Conservation (phyloP, 2,329 filamentous ascomycete species). For the Calonectria crousiana region DNA sequence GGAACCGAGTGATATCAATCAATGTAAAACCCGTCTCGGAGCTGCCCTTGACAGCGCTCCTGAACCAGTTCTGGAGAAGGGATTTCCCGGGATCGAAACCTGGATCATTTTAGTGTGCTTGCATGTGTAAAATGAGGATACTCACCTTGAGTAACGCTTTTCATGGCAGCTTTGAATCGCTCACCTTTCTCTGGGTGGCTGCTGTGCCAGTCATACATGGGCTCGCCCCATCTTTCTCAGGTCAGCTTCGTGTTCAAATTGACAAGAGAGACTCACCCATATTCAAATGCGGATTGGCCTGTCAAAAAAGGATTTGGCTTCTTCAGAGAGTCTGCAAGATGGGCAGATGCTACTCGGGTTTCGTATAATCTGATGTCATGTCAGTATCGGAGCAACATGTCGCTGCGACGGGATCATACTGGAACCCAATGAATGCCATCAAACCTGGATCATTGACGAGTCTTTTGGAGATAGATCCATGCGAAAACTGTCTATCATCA, state of each 20-base stretch:
- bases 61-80: slow-evolving; percentile 26
- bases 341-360: slow-evolving; percentile 33
- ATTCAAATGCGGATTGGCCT: slow-evolving; percentile 36
- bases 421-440: slow-evolving; percentile 34
- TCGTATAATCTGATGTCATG: slow-evolving; percentile 27
- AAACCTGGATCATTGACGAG: slow-evolving; percentile 25
- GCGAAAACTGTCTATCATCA: slow-evolving; percentile 17
- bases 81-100: slow-evolving; percentile 30
- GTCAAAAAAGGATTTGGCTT: slow-evolving; percentile 30
- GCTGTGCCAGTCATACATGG: slow-evolving; percentile 39
- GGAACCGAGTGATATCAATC: slow-evolving; percentile 25
- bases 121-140: slow-evolving; percentile 45
- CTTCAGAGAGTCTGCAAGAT: slow-evolving; percentile 35
- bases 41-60: background rate
- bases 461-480: slow-evolving; percentile 22
- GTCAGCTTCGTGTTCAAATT: background rate
- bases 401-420: slow-evolving; percentile 5
- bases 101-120: background rate
- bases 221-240: slow-evolving; percentile 29
- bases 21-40: background rate
- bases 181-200: slow-evolving; percentile 54
- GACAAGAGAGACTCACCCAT: slow-evolving; percentile 23
- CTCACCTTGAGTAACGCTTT: slow-evolving; percentile 26
- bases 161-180: slow-evolving; percentile 39
- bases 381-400: background rate